Base-by-base conservation (phyloP, 1,284 basidiomycete genomes). In the Chiua sp. region DNA sequence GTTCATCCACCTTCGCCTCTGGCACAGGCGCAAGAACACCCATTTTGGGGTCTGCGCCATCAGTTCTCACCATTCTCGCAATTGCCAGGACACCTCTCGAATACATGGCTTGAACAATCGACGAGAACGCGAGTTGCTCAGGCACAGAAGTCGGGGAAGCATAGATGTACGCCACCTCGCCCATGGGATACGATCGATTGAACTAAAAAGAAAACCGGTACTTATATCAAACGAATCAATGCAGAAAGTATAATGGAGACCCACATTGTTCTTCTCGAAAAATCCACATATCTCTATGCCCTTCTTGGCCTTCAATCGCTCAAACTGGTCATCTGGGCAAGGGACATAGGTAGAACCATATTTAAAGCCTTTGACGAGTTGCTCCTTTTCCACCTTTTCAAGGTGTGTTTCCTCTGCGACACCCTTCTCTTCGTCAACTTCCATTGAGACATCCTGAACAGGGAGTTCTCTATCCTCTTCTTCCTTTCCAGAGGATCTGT, bases 241-340 rank as follows among this genome's bases (percentile, higher is more conserved):
- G 22, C 39, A 10, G 37, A 37, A 33, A 39, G 52, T 60, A 18
- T 15, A 49, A 54, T 42, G 15, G 50, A 37, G 47, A 70, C 87
- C 60, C 66, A 92, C 93, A 62, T 88, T 85, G 56, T 82, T 80
- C 26, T 73, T 73, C 2, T 81, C 82, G 74, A 96, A 91, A 78
- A 98, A 97, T 0, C 91, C 91, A 63, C 92, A 86, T 48, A 98
- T 87, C 60, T 98, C 94, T 44, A 98, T 90, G 1, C 95, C 94
- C 68, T 90, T 91, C 68, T 79, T 83, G 2, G 94, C 93, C 6
- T 81, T 78, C 33, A 95, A 77, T 57, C 81, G 83, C 47, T 84
- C 84, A 66, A 95, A 96, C 54, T 90, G 83, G 8, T 86, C 92
- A 48, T 93, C 92, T 4, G 92, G 90, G 73, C 91, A 88, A 3